phyloP scores from a whole-genome alignment of 257 asterid genomes.

The Fraxinus excelsior region DNA sequence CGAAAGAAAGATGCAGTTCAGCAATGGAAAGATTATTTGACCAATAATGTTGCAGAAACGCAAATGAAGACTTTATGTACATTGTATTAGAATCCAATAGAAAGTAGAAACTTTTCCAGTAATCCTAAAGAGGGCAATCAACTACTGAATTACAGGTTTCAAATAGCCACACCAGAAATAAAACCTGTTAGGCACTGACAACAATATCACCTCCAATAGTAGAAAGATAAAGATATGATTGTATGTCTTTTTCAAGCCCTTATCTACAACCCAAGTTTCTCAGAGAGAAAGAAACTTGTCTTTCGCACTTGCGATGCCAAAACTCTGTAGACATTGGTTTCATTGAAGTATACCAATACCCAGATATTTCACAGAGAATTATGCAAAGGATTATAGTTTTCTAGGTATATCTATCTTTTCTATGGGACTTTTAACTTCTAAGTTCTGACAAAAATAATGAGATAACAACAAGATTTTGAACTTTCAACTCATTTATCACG shows the following conservation, averaged over 20 bases:
- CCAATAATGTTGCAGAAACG: neutral
- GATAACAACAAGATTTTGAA: neutral
- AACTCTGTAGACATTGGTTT: neutral
- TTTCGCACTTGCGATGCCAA: neutral
- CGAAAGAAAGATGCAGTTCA: neutral
- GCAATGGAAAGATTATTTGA: neutral
- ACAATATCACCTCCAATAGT: neutral
- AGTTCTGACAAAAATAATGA: neutral
- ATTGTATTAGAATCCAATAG: neutral
- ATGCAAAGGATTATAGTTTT: neutral
- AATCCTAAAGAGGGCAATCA: neutral
- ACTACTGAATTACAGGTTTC: neutral
- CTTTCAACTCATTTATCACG: neutral
- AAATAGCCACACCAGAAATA: neutral
- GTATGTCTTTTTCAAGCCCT: neutral
- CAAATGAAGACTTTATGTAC: neutral
- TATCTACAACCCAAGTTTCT: neutral
- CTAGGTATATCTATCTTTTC: neutral
- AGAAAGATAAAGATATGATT: neutral
- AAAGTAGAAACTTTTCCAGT: neutral
- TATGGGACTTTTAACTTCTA: neutral
- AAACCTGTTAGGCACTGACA: neutral
- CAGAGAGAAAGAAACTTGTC: neutral
- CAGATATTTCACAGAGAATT: neutral
- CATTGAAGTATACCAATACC: neutral